A percentile compares a stretch with the other conserved stretches of the same genome.
These are phyloP conservation scores for Ballota nigra DNA, from an alignment of 257 asterid species.

Conservation along the genomic window DNA sequence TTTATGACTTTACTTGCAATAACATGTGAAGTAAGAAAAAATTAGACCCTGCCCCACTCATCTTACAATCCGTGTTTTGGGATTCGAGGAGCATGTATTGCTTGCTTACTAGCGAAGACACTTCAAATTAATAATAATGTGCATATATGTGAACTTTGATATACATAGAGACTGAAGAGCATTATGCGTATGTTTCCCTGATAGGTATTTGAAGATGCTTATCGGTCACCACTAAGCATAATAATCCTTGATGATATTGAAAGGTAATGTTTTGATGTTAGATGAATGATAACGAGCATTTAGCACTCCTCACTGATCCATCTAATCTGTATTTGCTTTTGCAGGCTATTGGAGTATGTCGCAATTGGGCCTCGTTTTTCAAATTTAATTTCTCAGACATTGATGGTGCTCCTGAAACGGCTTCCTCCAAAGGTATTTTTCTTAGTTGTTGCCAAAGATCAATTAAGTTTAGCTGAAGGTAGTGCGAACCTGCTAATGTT, in stretches of 20 bases:
- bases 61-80: not conserved
- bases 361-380: constrained; percentile 97
- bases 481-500: constrained; percentile 1
- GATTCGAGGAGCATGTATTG: constrained; percentile 18
- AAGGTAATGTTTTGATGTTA: constrained; percentile 52
- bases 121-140: constrained; percentile 1
- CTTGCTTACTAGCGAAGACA: constrained; percentile 3
- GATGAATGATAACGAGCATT: constrained; percentile 16
- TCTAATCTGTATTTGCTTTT: constrained; percentile 24
- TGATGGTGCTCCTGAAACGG: constrained; percentile 89
- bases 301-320: constrained; percentile 19
- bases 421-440: constrained; percentile 81
- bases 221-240: constrained; percentile 85
- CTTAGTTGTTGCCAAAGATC: constrained; percentile 8
- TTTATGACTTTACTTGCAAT: constrained; percentile 1
- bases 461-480: not conserved
- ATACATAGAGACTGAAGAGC: constrained; percentile 11
- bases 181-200: constrained; percentile 26
- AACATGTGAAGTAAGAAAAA: constrained; percentile 7
- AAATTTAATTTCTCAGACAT: constrained; percentile 85
- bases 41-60: not conserved
- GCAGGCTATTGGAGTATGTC: constrained; percentile 87
- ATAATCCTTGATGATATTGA: constrained; percentile 93
- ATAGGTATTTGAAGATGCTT: constrained; percentile 98
- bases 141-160: not conserved